These are phyloP conservation scores for Populus hybrid DNA, from an alignment of 441 rosid species.

Conservation along the genomic window DNA sequence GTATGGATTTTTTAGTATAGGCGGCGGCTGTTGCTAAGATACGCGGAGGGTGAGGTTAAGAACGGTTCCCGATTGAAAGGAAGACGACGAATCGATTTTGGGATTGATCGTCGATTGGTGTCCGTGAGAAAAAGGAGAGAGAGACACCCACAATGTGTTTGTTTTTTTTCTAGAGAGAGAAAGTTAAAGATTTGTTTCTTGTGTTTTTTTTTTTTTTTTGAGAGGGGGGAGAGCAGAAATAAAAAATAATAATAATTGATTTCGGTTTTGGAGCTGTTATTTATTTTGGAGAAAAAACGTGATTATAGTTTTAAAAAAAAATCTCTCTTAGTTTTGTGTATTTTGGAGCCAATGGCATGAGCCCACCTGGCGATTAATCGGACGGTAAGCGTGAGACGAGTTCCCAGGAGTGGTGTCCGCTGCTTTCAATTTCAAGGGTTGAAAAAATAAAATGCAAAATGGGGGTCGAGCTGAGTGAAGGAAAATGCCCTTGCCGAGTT, in stretches of 20 bases:
- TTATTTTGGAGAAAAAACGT: not conserved
- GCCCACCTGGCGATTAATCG: conserved; percentile 29
- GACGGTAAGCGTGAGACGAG: conserved; percentile 11
- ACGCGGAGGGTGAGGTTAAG: conserved; percentile 25
- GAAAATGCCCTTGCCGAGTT: no score
- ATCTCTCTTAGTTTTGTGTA: not conserved
- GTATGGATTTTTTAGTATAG: conserved; percentile 16
- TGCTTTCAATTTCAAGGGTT: conserved; percentile 6
- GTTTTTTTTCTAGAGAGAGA: not conserved
- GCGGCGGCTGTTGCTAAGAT: conserved; percentile 31
- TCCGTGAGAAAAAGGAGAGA: not conserved
- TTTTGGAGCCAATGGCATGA: conserved; percentile 6
- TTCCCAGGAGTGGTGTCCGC: not conserved
- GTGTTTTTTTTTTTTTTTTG: not conserved
- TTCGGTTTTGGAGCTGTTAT: not conserved
- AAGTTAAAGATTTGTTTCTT: not conserved
- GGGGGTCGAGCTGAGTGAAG: not conserved
- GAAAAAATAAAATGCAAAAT: not conserved
- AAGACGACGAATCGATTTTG: conserved; percentile 40
- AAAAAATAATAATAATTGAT: not conserved
- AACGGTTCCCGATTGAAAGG: conserved; percentile 31
- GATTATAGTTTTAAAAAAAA: not conserved
- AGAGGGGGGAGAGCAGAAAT: not conserved
- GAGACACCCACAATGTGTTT: not conserved
- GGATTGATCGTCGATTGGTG: conserved; percentile 60